A percentile compares a stretch with the other conserved stretches of the same genome.
phyloP scores from a whole-genome alignment of 2,329 filamentous ascomycete genomes.

The Claviceps citrina region DNA sequence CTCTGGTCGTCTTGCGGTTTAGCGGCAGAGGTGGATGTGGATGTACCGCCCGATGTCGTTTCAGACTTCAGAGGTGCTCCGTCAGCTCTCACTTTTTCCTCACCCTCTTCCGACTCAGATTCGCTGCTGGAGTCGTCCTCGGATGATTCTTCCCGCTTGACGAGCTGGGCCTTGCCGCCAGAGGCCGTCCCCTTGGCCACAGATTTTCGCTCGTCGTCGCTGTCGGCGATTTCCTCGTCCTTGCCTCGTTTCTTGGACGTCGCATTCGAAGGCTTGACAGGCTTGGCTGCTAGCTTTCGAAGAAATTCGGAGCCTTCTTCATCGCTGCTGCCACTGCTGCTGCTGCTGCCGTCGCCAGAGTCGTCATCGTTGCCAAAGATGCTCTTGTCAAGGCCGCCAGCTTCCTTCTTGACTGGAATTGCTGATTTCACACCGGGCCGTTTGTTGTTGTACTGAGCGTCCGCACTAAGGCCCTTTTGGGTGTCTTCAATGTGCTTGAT shows the following conservation, averaged over 20 bases:
- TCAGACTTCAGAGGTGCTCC: slow-evolving; percentile 1
- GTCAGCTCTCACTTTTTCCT: slow-evolving; percentile 5
- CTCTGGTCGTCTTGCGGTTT: slow-evolving; percentile 8
- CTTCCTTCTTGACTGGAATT: slow-evolving; percentile 18
- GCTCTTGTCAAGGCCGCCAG: slow-evolving; percentile 10
- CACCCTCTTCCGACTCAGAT: slow-evolving; percentile 7
- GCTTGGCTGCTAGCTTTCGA: slow-evolving; percentile 16
- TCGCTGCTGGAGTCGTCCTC: slow-evolving; percentile 17
- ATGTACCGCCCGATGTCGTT: slow-evolving; percentile 3
- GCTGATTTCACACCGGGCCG: slow-evolving; percentile 12
- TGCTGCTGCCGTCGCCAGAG: slow-evolving; percentile 16
- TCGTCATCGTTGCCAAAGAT: slow-evolving; percentile 18
- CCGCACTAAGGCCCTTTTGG: slow-evolving; percentile 20
- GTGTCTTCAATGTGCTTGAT: slow-evolving; percentile 23
- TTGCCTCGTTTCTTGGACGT: slow-evolving; percentile 16
- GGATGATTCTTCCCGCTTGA: slow-evolving; percentile 8
- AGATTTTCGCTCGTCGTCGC: slow-evolving; percentile 23
- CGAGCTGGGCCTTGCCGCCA: slow-evolving; percentile 4
- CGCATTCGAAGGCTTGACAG: slow-evolving; percentile 6
- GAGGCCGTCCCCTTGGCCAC: slow-evolving; percentile 11
- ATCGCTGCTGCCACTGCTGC: slow-evolving; percentile 20
- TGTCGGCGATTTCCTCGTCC: slow-evolving; percentile 27
- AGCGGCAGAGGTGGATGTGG: slow-evolving; percentile 12
- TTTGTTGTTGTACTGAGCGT: slow-evolving; percentile 19
- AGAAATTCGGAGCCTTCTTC: slow-evolving; percentile 19